These are phyloP conservation scores for Beverwykella pulmonaria DNA, from an alignment of 495 filamentous ascomycete genomes.

Conservation along the genomic window DNA sequence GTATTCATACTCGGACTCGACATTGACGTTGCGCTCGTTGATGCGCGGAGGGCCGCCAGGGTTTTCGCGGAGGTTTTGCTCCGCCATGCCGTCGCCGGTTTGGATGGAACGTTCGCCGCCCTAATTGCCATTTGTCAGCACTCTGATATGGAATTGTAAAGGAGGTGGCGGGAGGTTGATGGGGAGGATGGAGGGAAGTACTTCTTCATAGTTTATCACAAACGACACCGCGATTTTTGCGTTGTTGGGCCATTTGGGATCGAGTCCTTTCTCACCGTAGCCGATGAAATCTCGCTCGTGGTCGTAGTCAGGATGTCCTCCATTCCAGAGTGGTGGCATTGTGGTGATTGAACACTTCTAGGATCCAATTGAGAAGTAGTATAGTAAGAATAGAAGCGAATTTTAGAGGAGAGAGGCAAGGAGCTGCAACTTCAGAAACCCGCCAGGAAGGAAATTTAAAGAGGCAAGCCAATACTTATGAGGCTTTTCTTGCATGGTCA, in stretches of 20 bases:
- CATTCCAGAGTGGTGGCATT: constrained; percentile 21
- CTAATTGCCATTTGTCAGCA: background rate
- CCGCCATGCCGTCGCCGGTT: constrained; percentile 44
- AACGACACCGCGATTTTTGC: constrained; percentile 51
- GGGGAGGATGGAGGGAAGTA: constrained; percentile 10
- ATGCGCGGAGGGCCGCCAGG: constrained; percentile 38
- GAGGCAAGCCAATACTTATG: no score
- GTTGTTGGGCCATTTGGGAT: constrained; percentile 48
- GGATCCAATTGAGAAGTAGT: background rate
- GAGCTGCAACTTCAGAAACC: no score
- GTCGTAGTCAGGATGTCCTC: constrained; percentile 37
- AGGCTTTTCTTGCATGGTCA: no score
- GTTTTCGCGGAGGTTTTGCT: constrained; percentile 46
- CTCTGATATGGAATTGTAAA: background rate
- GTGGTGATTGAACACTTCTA: background rate
- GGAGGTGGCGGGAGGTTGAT: background rate
- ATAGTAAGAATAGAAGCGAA: no score
- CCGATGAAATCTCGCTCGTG: constrained; percentile 39
- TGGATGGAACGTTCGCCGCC: constrained; percentile 46
- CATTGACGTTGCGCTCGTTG: constrained; percentile 45
- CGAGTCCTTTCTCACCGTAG: constrained; percentile 45
- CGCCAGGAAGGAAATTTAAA: background rate
- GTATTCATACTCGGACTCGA: constrained; percentile 50
- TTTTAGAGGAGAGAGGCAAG: no score
- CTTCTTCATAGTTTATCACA: constrained; percentile 51